Evolutionary conservation across 2,329 filamentous ascomycete species (phyloP).

Genomic region (Aspergillus cejpii): DNA sequence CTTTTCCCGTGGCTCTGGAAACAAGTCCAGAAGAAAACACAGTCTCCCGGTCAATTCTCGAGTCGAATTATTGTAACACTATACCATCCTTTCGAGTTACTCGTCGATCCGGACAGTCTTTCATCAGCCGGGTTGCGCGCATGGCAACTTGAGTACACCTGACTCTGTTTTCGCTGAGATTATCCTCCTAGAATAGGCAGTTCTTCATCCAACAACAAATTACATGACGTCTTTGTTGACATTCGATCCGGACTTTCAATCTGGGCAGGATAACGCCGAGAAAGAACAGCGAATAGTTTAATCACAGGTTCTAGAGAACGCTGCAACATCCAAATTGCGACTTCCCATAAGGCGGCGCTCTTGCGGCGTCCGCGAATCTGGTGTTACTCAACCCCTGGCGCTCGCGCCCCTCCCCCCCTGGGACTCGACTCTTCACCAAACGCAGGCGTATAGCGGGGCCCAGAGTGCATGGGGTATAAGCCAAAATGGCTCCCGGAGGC

Average conservation of each 20-base stretch:
- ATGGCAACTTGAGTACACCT: not conserved
- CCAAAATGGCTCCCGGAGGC: slow-evolving; percentile 60
- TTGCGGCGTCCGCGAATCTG: slow-evolving; percentile 30
- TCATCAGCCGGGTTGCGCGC: not conserved
- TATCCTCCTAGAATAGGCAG: slow-evolving; percentile 15
- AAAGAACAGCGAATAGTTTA: slow-evolving; percentile 5
- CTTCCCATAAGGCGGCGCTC: slow-evolving; percentile 24
- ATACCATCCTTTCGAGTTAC: not conserved
- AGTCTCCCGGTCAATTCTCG: not conserved
- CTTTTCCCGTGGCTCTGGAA: slow-evolving; percentile 25
- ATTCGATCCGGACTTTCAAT: slow-evolving; percentile 15
- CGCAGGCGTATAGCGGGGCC: slow-evolving; percentile 12
- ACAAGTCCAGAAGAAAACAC: slow-evolving; percentile 1
- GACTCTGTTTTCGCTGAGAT: slow-evolving; percentile 3
- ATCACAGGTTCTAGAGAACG: not conserved
- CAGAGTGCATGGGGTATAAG: slow-evolving; percentile 34
- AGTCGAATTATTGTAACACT: not conserved
- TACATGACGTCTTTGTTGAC: slow-evolving; percentile 38
- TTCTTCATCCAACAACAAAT: slow-evolving; percentile 10
- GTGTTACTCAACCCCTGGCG: slow-evolving; percentile 14
- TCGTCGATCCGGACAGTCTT: not conserved
- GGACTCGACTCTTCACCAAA: slow-evolving; percentile 10
- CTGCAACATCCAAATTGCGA: slow-evolving; percentile 9
- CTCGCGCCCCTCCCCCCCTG: slow-evolving; percentile 12
- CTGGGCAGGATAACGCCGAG: slow-evolving; percentile 7